Base-by-base conservation (phyloP, 805 yeast species). In the Pichia nanzhaoensis region DNA sequence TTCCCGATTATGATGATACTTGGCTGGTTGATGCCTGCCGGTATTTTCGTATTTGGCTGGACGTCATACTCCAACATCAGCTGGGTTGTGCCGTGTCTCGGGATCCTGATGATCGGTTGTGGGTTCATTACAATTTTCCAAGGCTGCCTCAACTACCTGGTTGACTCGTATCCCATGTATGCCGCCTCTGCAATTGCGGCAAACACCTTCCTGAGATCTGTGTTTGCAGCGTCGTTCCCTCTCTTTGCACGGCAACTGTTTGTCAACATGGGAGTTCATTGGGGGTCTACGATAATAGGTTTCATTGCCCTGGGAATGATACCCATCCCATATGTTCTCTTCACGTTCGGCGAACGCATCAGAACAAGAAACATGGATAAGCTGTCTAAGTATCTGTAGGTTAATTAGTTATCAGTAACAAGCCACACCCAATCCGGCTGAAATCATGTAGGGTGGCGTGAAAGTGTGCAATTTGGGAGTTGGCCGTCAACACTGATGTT, bases 191-290 rank as follows among this genome's bases (percentile, higher is more conserved):
- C 59, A 3, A 52, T 58, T 50, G 62, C 60, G 5, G 78, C 77
- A 0, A 84, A 83, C 3, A 78, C 87, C 0, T 73, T 82, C 49
- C 74, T 79, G 54, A 68, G 93, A 54, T 78, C 87, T 4, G 59
- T 74, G 36, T 72, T 83, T 55, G 91, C 90, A 1, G 83, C 80
- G 44, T 68, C 75, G 10, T 81, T 84, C 65, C 93, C 89, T 2
- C 62, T 82, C 37, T 79, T 81, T 59, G 85, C 84, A 2, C 61
- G 68, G 12, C 64, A 71, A 7, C 74, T 83, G 81, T 83, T 78
- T 58, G 60, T 49, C 7, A 45, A 46, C 21, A 58, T 83, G 39
- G 82, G 82, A 14, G 80, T 80, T 53, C 85, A 85, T 7, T 82
- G 88, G 88, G 85, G 86, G 31, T 75, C 77, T 55, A 74, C 85